phyloP scores from a whole-genome alignment of 2,329 filamentous ascomycete species.

The Bipolaris zeicola region DNA sequence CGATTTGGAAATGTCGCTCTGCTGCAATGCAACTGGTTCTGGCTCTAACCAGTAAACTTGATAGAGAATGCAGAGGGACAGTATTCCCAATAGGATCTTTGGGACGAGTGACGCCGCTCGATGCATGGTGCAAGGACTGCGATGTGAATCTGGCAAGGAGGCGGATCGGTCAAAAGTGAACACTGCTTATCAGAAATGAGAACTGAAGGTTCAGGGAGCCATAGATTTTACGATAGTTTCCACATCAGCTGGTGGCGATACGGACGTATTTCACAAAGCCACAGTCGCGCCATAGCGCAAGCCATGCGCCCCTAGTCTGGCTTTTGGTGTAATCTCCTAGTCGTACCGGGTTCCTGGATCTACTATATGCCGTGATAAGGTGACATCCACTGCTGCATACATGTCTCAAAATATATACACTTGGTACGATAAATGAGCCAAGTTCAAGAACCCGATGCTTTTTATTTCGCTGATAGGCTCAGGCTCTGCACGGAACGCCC shows the following conservation, averaged over 20 bases:
- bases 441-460: too few relatives aligned
- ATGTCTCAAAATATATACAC: not conserved
- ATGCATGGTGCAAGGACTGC: not conserved
- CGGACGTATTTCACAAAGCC: not conserved
- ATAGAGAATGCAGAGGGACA: conserved; percentile 11
- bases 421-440: too few relatives aligned
- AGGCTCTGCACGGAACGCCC: not conserved
- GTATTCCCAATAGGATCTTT: conserved; percentile 7
- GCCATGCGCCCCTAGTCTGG: not conserved
- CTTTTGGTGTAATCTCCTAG: not conserved
- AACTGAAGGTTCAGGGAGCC: not conserved
- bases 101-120: not conserved
- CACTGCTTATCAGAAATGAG: too few relatives aligned
- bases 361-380: not conserved
- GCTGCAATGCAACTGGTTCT: not conserved
- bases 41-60: conserved; percentile 8
- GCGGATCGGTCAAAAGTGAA: too few relatives aligned
- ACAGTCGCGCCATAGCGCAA: not conserved
- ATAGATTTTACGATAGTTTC: not conserved
- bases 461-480: not conserved
- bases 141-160: too few relatives aligned
- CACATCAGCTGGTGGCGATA: not conserved
- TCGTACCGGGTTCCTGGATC: not conserved
- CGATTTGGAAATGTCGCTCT: not conserved
- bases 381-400: not conserved